Conservation (phyloP, 1,139 yeast species). For the Chernovozyma sophiae-reginae region DNA sequence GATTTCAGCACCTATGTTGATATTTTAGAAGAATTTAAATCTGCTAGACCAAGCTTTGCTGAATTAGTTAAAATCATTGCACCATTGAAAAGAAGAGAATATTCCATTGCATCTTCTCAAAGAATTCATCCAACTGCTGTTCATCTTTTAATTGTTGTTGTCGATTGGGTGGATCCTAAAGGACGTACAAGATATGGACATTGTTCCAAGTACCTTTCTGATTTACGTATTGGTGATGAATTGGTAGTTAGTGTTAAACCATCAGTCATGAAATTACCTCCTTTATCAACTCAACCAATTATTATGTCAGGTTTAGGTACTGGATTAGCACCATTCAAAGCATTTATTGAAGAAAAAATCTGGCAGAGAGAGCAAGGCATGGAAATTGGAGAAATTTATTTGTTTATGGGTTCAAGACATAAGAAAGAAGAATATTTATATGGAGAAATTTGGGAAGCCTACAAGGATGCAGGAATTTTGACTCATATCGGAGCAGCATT, state of each 20-base stretch:
- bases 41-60: conserved; percentile 76
- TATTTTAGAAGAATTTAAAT: conserved; percentile 70
- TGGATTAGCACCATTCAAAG: conserved; percentile 98
- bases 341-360: conserved; percentile 90
- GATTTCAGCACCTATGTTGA: conserved; percentile 82
- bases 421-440: conserved; percentile 92
- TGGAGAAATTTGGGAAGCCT: conserved; percentile 98
- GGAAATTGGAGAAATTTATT: conserved; percentile 84
- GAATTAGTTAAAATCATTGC: conserved; percentile 72
- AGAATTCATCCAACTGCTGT: conserved; percentile 87
- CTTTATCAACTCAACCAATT: conserved; percentile 80
- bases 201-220: conserved; percentile 86
- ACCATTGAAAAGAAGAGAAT: conserved; percentile 94
- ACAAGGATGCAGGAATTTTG: conserved; percentile 83
- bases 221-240: conserved; percentile 75
- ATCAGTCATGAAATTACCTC: conserved; percentile 94
- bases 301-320: conserved; percentile 98
- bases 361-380: conserved; percentile 90
- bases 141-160: conserved; percentile 89
- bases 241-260: conserved; percentile 94
- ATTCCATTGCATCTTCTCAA: conserved; percentile 98
- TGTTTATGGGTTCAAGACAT: conserved; percentile 94
- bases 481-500: conserved; percentile 98
- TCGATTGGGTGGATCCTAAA: conserved; percentile 87
- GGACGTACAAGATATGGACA: conserved; percentile 92